Conservation (phyloP, 2,329 filamentous ascomycete genomes). For the Diaporthe citrichinensis region DNA sequence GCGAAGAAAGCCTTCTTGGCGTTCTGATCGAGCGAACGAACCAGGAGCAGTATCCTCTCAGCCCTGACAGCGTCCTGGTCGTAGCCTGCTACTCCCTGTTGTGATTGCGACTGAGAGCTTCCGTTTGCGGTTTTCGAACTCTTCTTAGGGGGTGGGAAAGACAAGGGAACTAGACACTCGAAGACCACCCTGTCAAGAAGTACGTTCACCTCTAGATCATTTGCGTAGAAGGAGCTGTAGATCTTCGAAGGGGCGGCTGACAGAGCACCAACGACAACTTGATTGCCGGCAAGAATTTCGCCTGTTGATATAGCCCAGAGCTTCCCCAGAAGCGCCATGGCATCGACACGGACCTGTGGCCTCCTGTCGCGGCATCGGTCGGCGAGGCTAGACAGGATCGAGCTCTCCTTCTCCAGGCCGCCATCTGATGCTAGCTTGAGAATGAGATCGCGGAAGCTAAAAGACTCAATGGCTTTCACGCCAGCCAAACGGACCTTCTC, state of each 20-base stretch:
- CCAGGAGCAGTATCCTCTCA: constrained; percentile 85
- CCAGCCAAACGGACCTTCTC: constrained; percentile 92
- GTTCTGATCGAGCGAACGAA: constrained; percentile 81
- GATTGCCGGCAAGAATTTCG: constrained; percentile 87
- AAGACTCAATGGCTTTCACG: constrained; percentile 86
- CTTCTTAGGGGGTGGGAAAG: constrained; percentile 81
- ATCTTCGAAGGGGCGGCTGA: constrained; percentile 87
- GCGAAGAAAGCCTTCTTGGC: constrained; percentile 92
- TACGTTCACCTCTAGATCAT: constrained; percentile 87
- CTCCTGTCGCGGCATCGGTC: constrained; percentile 92
- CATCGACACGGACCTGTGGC: constrained; percentile 84
- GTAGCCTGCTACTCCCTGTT: constrained; percentile 58
- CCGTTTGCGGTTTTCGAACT: constrained; percentile 73
- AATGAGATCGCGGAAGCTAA: constrained; percentile 85
- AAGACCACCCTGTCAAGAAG: constrained; percentile 88
- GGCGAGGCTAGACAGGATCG: constrained; percentile 84
- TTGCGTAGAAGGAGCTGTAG: constrained; percentile 90
- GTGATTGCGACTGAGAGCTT: constrained; percentile 48
- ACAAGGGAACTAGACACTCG: constrained; percentile 90
- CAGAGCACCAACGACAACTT: constrained; percentile 80
- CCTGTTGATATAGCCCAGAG: constrained; percentile 95
- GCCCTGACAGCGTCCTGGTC: constrained; percentile 84
- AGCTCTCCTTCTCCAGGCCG: constrained; percentile 80
- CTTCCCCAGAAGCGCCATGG: constrained; percentile 85
- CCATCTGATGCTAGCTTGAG: constrained; percentile 84